Evolutionary conservation across 1,139 yeast species (phyloP).

Genomic region (Blastobotrys capitulatus): DNA sequence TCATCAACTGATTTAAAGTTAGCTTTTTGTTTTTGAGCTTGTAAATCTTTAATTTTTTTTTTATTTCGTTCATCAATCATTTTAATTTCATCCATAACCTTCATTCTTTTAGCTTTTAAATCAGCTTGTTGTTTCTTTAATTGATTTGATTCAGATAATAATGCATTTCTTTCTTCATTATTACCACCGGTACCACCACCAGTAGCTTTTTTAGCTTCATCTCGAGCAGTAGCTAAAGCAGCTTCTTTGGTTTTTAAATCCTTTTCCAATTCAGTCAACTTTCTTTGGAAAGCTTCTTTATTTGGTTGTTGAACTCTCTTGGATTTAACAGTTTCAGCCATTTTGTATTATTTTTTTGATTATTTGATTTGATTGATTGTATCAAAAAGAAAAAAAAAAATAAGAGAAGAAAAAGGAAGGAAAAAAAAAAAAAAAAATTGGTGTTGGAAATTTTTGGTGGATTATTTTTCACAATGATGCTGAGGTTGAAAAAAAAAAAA

Average conservation of each 20-base stretch:
- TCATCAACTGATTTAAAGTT: constrained; percentile 73
- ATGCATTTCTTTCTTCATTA: constrained; percentile 53
- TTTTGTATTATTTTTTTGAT: neutral
- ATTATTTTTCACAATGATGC: neutral
- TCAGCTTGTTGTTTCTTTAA: constrained; percentile 57
- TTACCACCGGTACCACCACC: constrained; percentile 18
- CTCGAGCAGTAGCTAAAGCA: constrained; percentile 27
- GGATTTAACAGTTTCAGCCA: constrained; percentile 8
- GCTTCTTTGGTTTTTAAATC: constrained; percentile 69
- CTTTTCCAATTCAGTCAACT: constrained; percentile 53
- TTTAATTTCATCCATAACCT: constrained; percentile 67
- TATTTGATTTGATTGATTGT: neutral
- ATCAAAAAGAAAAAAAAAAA: neutral
- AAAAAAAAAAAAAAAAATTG: neutral
- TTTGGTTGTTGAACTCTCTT: constrained; percentile 34
- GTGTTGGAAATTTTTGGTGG: neutral
- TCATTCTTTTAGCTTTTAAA: constrained; percentile 63
- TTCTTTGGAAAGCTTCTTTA: constrained; percentile 52
- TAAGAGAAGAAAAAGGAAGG: neutral
- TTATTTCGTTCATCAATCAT: constrained; percentile 65
- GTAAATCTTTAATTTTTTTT: constrained; percentile 72
- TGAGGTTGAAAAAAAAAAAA: neutral
- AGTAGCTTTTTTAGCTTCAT: constrained; percentile 25
- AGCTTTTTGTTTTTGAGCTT: constrained; percentile 58
- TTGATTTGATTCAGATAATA: constrained; percentile 60